These are phyloP conservation scores for Cantharellus anzutake DNA, from an alignment of 768 basidiomycete genomes.

Conservation along the genomic window DNA sequence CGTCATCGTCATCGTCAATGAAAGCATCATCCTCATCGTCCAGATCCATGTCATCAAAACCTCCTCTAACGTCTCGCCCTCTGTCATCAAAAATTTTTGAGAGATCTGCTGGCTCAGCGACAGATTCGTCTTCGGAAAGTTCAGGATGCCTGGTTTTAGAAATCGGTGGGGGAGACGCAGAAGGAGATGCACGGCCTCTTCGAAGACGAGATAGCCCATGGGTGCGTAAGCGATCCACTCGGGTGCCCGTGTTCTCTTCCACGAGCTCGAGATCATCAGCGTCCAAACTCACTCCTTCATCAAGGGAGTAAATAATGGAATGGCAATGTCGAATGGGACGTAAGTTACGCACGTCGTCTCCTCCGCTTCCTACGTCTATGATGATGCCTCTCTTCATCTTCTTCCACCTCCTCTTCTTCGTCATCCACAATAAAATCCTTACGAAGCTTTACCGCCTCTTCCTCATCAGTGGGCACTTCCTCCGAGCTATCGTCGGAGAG, in stretches of 20 bases:
- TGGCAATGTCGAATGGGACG: conserved; percentile 4
- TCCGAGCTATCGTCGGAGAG: conserved; percentile 71
- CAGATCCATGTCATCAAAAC: neutral
- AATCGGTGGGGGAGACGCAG: conserved; percentile 46
- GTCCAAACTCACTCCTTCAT: conserved; percentile 31
- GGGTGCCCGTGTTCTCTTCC: conserved; percentile 68
- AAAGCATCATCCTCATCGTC: conserved; percentile 38
- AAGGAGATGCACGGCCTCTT: conserved; percentile 38
- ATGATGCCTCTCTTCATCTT: conserved; percentile 30
- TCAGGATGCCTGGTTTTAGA: conserved; percentile 39
- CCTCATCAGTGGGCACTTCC: conserved; percentile 79
- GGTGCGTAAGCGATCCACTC: conserved; percentile 30
- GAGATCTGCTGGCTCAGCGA: conserved; percentile 31
- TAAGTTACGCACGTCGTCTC: conserved; percentile 24
- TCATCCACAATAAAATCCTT: conserved; percentile 90
- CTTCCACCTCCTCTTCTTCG: conserved; percentile 58
- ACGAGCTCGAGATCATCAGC: conserved; percentile 74
- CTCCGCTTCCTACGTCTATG: conserved; percentile 30
- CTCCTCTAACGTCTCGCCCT: conserved; percentile 14
- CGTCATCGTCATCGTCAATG: conserved; percentile 42
- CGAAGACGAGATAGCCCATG: conserved; percentile 57
- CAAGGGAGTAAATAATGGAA: neutral
- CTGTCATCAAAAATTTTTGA: conserved; percentile 78
- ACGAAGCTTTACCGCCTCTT: conserved; percentile 57
- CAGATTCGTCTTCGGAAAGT: conserved; percentile 63